phyloP scores from a whole-genome alignment of 2,329 filamentous ascomycete genomes.

The Gaeumannomyces tritici region DNA sequence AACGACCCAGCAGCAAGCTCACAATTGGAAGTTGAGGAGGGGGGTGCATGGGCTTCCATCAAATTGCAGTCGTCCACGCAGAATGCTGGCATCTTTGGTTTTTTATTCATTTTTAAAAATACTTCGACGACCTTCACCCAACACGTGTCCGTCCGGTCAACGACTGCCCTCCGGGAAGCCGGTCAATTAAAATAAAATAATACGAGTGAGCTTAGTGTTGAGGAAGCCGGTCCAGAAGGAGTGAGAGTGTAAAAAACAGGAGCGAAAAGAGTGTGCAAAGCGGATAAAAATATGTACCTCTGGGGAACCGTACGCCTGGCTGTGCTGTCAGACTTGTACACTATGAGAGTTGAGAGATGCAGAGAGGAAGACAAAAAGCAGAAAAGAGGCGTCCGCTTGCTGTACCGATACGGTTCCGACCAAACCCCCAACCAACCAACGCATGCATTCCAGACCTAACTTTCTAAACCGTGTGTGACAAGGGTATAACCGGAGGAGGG shows the following conservation, averaged over 20 bases:
- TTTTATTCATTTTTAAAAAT: too few species aligned
- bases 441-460: background rate
- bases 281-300: background rate
- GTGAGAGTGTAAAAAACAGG: background rate
- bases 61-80: too few species aligned
- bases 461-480: background rate
- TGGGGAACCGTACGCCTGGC: background rate
- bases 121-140: too few species aligned
- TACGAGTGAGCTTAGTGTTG: too few species aligned
- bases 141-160: too few species aligned
- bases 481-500: background rate
- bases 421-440: background rate
- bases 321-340: background rate
- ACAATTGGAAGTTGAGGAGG: too few species aligned
- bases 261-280: background rate
- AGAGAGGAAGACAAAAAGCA: background rate
- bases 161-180: too few species aligned
- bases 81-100: too few species aligned
- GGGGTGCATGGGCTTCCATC: too few species aligned
- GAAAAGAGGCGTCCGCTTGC: background rate
- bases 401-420: background rate
- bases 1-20: too few species aligned
- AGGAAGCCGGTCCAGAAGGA: too few species aligned
- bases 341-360: background rate
- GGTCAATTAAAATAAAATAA: too few species aligned